Conservation (phyloP, 371 early-diverging fungal genomes). For the Mucor lusitanicus region DNA sequence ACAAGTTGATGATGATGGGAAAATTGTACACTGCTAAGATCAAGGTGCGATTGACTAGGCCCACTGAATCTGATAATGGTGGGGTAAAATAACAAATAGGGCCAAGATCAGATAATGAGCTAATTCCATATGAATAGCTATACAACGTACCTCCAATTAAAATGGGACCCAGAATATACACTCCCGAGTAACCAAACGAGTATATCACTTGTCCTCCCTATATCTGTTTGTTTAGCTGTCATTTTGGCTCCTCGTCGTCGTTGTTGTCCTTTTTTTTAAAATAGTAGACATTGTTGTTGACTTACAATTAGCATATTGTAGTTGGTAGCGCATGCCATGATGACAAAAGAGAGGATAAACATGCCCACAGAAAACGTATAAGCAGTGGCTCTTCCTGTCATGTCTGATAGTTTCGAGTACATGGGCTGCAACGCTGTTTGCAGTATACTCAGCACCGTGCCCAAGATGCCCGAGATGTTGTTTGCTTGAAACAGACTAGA, state of each 20-base stretch:
- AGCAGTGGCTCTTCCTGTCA: slow-evolving; percentile 21
- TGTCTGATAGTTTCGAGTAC: slow-evolving; percentile 24
- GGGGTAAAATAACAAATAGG: background rate
- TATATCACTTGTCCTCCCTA: slow-evolving; percentile 26
- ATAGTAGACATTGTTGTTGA: too few relatives aligned
- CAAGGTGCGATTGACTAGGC: slow-evolving; percentile 28
- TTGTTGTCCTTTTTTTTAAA: too few relatives aligned
- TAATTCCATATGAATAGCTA: background rate
- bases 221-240: too few relatives aligned
- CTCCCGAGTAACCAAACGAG: slow-evolving; percentile 35
- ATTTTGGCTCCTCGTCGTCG: too few relatives aligned
- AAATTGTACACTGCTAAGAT: slow-evolving; percentile 30
- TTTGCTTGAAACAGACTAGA: slow-evolving; percentile 11
- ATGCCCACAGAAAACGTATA: slow-evolving; percentile 15
- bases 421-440: slow-evolving; percentile 19
- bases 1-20: slow-evolving; percentile 30
- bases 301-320: slow-evolving; percentile 15
- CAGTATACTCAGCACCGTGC: slow-evolving; percentile 7
- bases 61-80: background rate
- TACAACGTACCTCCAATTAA: background rate
- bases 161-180: slow-evolving; percentile 29
- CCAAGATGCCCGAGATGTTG: slow-evolving; percentile 9
- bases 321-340: slow-evolving; percentile 19
- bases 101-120: background rate
- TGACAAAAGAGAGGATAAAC: slow-evolving; percentile 16